phyloP scores from a whole-genome alignment of 768 basidiomycete genomes.

The Filobasidium floriforme region DNA sequence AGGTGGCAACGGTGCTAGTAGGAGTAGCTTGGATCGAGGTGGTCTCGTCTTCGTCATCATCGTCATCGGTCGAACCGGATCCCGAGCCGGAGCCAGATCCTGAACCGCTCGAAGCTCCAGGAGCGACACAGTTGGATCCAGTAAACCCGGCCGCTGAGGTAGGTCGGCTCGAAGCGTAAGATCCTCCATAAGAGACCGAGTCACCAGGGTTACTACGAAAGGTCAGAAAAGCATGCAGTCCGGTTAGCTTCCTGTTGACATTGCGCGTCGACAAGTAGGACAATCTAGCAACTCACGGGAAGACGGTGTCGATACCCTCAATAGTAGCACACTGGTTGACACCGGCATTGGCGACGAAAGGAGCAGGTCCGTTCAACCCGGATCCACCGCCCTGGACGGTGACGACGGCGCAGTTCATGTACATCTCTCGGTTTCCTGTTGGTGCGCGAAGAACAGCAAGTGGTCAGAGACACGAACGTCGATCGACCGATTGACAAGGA shows the following conservation, averaged over 20 bases:
- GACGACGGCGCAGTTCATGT: constrained; percentile 41
- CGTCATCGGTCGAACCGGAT: neutral
- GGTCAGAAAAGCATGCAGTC: neutral
- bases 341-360: constrained; percentile 41
- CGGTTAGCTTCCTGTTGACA: neutral
- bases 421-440: constrained; percentile 24
- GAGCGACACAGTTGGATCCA: constrained; percentile 37
- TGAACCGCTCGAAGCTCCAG: constrained; percentile 21
- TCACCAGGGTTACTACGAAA: constrained; percentile 29
- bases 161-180: constrained; percentile 32
- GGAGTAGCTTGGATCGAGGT: neutral
- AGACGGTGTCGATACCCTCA: constrained; percentile 36
- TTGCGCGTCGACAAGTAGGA: neutral
- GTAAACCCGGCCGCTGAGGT: constrained; percentile 31
- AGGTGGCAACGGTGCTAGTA: neutral
- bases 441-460: neutral
- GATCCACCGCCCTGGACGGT: constrained; percentile 37
- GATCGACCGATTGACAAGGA: neutral
- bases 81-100: neutral
- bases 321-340: constrained; percentile 40
- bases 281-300: constrained; percentile 25
- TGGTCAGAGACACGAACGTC: too few species aligned
- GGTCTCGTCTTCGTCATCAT: neutral
- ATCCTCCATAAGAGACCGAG: constrained; percentile 35
- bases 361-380: constrained; percentile 36